Conservation (phyloP, 495 filamentous ascomycete genomes). For the Tuber brumale region DNA sequence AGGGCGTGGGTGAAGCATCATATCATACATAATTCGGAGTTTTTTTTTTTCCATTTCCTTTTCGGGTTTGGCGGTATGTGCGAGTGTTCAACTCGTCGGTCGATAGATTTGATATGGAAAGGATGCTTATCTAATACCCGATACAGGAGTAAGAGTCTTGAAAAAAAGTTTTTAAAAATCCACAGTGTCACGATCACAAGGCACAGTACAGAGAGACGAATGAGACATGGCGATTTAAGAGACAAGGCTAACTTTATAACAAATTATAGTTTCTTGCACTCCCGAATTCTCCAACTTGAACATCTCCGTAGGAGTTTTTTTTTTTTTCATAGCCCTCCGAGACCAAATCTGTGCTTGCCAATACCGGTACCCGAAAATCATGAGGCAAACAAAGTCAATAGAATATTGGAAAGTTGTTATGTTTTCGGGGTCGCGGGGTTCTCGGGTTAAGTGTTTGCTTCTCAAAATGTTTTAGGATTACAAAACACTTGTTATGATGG, state of each 20-base stretch:
- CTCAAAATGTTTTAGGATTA: not conserved
- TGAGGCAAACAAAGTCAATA: not conserved
- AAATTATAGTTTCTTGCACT: not conserved
- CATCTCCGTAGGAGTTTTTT: not conserved
- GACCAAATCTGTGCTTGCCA: not conserved
- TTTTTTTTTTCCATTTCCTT: too few relatives aligned
- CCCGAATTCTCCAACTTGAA: not conserved
- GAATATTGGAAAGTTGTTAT: not conserved
- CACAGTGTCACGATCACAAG: not conserved
- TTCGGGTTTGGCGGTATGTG: too few relatives aligned
- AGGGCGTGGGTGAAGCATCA: too few relatives aligned
- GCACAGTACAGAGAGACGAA: not conserved
- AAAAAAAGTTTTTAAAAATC: not conserved
- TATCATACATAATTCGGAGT: too few relatives aligned
- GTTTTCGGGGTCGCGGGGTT: not conserved
- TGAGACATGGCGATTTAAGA: not conserved
- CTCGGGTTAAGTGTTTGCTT: not conserved
- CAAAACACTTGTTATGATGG: not conserved
- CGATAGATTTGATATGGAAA: not conserved
- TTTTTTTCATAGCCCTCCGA: not conserved
- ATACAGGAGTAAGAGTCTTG: not conserved
- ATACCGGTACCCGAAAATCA: too few relatives aligned
- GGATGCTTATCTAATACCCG: too few relatives aligned
- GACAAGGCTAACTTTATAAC: not conserved
- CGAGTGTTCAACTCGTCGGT: too few relatives aligned